Base-by-base conservation (phyloP, 495 filamentous ascomycete genomes). In the Astrothelium macrocarpum region DNA sequence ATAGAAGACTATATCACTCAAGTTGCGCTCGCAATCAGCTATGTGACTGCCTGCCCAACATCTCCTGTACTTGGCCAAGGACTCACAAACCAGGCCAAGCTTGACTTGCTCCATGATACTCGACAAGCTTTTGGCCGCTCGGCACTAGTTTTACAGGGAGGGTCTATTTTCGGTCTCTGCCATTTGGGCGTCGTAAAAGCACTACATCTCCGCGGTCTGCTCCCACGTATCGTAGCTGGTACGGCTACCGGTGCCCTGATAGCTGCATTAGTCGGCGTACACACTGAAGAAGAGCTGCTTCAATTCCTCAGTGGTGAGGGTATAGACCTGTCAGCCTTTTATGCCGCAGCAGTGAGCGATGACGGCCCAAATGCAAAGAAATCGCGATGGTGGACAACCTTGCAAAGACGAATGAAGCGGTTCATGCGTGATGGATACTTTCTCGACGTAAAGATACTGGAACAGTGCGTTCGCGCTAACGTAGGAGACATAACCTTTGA, bases 141-240 rank as follows among this genome's bases (percentile, higher is more conserved):
- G 43, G 91, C 90, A 1, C 78, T 97, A 53, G 87, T 96, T 14
- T 74, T 97, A 2, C 92, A 96, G 71, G 93, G 93, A 25, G 93
- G 93, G 1, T 87, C 91, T 32, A 91, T 94, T 39, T 97, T 97
- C 68, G 93, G 91, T 0, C 75, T 96, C 5, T 96, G 90, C 67
- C 93, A 97, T 75, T 71, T 97, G 0, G 93, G 93, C 1, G 90
- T 97, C 0, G 89, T 96, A 58, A 95, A 91, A 69, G 92, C 91
- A 1, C 74, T 97, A 53, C 89, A 95, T 76, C 75, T 90, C 14
- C 80, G 88, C n/a, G 91, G 90, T 0, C 75, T 96, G 14, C 75
- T 97, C 32, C 93, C 93, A 18, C 81, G 91, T 10, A 95, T 97
- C 65, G 94, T 97, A 65, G 90, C 89, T 1, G 93, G 93, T 0